These are phyloP conservation scores for Chrysopogon serrulatus DNA, from an alignment of 176 grass and related monocot genomes.

Conservation along the genomic window DNA sequence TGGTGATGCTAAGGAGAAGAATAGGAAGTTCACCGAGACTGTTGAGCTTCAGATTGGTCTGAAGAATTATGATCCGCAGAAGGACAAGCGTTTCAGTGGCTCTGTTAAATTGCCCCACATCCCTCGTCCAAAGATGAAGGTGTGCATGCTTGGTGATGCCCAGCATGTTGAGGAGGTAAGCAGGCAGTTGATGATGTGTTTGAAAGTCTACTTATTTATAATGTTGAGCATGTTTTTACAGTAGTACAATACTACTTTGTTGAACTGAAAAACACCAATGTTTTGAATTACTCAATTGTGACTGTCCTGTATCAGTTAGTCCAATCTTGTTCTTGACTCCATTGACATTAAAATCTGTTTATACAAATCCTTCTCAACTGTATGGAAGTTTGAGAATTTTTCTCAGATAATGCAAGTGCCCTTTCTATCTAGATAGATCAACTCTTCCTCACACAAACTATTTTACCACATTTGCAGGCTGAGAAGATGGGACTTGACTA, in stretches of 20 bases:
- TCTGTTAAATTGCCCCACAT: constrained; percentile 78
- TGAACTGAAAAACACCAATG: neutral
- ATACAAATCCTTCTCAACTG: neutral
- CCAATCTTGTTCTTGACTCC: neutral
- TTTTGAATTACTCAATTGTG: neutral
- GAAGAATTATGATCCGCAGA: constrained; percentile 87
- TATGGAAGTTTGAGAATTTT: neutral
- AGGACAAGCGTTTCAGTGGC: constrained; percentile 83
- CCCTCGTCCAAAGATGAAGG: constrained; percentile 78
- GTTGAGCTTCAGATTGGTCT: constrained; percentile 78
- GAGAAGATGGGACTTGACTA: constrained; percentile 92
- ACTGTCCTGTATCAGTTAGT: no score
- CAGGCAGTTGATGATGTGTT: neutral
- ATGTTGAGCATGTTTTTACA: neutral
- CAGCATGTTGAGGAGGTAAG: constrained; percentile 72
- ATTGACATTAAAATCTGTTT: neutral
- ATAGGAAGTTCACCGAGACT: constrained; percentile 72
- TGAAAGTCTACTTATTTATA: neutral
- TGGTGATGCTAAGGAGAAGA: constrained; percentile 50
- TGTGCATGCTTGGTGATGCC: constrained; percentile 87
- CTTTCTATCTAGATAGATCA: neutral
- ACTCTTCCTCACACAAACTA: neutral
- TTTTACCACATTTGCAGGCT: constrained; percentile 36
- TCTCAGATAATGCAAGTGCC: neutral
- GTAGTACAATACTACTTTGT: neutral